Percentiles rank a stretch among this genome's conserved stretches.
phyloP scores from a whole-genome alignment of 495 filamentous ascomycete genomes.

The Gamarada debralockiae region DNA sequence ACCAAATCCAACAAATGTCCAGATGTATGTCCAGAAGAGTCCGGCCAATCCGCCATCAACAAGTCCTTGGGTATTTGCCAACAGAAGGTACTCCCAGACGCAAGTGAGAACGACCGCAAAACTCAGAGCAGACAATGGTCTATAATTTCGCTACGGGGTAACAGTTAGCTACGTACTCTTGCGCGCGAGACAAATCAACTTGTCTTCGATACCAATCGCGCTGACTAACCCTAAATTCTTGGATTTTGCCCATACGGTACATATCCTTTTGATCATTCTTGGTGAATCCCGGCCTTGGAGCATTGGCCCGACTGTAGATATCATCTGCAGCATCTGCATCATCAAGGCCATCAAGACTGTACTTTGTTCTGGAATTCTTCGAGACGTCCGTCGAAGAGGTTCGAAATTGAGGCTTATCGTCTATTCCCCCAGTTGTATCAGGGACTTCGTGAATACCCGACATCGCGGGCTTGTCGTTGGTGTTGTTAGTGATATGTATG shows the following conservation, averaged over 20 bases:
- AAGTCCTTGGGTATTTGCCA: conserved; percentile 26
- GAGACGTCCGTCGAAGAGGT: conserved; percentile 5
- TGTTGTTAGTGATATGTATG: background rate
- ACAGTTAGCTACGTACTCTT: background rate
- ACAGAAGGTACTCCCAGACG: conserved; percentile 22
- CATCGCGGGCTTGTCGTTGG: background rate
- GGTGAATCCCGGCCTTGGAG: conserved; percentile 11
- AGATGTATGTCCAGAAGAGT: conserved; percentile 30
- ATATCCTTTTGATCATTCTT: conserved; percentile 29
- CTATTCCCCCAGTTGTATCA: background rate
- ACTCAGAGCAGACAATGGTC: conserved; percentile 22
- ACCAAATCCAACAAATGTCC: conserved; percentile 31
- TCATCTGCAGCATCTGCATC: conserved; percentile 6
- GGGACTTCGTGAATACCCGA: background rate
- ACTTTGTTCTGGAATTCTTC: conserved; percentile 4
- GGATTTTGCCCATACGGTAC: conserved; percentile 32
- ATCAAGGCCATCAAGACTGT: conserved; percentile 9
- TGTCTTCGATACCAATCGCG: background rate
- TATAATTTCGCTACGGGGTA: conserved; percentile 18
- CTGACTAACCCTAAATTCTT: conserved; percentile 24
- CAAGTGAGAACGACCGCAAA: conserved; percentile 26
- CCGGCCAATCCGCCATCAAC: conserved; percentile 32
- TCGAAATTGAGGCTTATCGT: background rate
- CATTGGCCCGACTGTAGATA: conserved; percentile 9
- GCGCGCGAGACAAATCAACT: too few species aligned